Evolutionary conservation across 768 basidiomycete species (phyloP), one percentile per base, ranked within the genome.

Genomic region (Boletus subcaerulescens): DNA sequence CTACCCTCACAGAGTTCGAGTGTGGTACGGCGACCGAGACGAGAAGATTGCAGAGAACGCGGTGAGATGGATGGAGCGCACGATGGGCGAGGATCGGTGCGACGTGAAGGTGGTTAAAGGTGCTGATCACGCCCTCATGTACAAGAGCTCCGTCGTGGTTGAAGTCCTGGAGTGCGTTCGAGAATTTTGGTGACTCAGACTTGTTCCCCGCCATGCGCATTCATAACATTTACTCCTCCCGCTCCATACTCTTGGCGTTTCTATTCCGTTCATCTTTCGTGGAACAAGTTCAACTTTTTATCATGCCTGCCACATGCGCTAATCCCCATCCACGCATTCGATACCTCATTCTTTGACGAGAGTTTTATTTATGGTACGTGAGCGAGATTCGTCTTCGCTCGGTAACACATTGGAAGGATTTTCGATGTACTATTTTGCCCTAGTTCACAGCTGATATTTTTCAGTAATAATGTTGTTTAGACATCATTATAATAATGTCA

Each of bases 21-120:
- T 99, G 39, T 98, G 93, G 93, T 93, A 93, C 60, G 96, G 96
- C 3, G 90, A 93, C 61, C 82, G 79, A 59, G 96, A 99, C 70
- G 96, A 98, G 72, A 89, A 87, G 74, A 96, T 99, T 56, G 87
- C 88, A 33, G 89, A 96, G 68, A 86, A 88, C 61, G 90, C 92
- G 43, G 87, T 98, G 39, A 74, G 89, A 61, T 96, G 93, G 92
- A 91, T 94, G 89, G 91, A 94, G 71, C 83, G 81, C 58, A 83
- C 81, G 35, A 91, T 94, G 89, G 81, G 84, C 18, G 78, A 80
- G 42, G 85, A 85, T 39, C 75, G 79, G 53, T 96, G 93, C 67
- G 76, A 78, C 42, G 84, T 99, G 36, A 83, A 86, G 64, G 85
- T 97, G 40, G 85, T 95, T 50, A 84, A 82, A 63, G 91, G 91